A percentile compares a stretch with the other conserved stretches of the same genome.
phyloP scores from a whole-genome alignment of 148 eudicot species.

The Vaccinium myrtillus region DNA sequence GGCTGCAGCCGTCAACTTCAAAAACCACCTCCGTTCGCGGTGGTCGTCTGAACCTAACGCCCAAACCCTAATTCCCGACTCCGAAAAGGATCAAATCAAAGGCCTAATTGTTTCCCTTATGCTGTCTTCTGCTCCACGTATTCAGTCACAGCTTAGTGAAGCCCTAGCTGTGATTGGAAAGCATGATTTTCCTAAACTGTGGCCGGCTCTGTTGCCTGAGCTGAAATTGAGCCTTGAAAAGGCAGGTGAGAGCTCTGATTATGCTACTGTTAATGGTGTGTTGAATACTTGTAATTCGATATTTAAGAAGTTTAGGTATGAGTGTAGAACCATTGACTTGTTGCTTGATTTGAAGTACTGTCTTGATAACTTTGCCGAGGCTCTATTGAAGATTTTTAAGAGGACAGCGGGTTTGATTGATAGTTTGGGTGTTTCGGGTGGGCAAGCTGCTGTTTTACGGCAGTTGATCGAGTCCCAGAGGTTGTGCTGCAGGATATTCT shows the following conservation, averaged over 20 bases:
- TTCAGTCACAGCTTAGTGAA: slow-evolving; percentile 85
- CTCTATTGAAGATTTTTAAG: slow-evolving; percentile 39
- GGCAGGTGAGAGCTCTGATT: slow-evolving; percentile 62
- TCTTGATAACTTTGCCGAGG: slow-evolving; percentile 73
- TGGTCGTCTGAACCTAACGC: slow-evolving; percentile 49
- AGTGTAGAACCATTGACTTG: slow-evolving; percentile 61
- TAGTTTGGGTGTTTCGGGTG: slow-evolving; percentile 45
- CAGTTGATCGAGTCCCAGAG: slow-evolving; percentile 78
- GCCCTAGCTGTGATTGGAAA: slow-evolving; percentile 85
- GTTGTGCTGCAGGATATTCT: slow-evolving; percentile 87
- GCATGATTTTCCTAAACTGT: slow-evolving; percentile 79
- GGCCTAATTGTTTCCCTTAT: slow-evolving; percentile 68
- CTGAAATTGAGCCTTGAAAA: slow-evolving; percentile 54
- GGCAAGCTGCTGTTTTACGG: slow-evolving; percentile 35
- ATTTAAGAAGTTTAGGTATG: slow-evolving; percentile 84
- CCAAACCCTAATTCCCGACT: slow-evolving; percentile 41
- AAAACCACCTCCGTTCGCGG: slow-evolving; percentile 72
- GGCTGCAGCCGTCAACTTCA: slow-evolving; percentile 87
- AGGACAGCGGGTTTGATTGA: slow-evolving; percentile 58
- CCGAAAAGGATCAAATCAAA: slow-evolving; percentile 80
- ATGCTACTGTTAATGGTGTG: slow-evolving; percentile 72
- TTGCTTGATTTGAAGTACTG: slow-evolving; percentile 77
- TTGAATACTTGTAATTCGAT: slow-evolving; percentile 75
- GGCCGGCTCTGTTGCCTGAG: slow-evolving; percentile 75
- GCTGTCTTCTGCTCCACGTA: slow-evolving; percentile 53